phyloP scores from a whole-genome alignment of 768 basidiomycete genomes.

The Kwoniella sp. region DNA sequence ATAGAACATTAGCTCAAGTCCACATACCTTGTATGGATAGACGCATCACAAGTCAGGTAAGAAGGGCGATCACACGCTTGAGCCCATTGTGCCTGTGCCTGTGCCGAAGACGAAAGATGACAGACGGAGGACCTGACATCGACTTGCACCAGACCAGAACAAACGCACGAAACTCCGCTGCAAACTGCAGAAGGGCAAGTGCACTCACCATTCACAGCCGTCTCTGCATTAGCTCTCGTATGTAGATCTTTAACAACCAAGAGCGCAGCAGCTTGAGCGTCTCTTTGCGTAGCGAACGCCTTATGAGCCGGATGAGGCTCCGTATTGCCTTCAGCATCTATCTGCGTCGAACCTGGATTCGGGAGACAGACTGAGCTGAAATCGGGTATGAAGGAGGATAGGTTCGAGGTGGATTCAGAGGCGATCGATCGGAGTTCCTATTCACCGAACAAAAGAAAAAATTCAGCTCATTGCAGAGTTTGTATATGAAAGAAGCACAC shows the following conservation, averaged over 20 bases:
- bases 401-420: neutral
- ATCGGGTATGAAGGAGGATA: conserved; percentile 23
- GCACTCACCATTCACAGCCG: conserved; percentile 35
- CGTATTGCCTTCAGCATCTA: conserved; percentile 23
- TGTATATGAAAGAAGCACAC: no score
- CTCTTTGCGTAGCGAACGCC: conserved; percentile 30
- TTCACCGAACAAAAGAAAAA: neutral
- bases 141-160: no score
- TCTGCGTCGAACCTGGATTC: conserved; percentile 21
- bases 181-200: no score
- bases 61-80: no score
- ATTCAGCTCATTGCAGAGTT: no score
- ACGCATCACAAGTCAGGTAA: no score
- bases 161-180: neutral
- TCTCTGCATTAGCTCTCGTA: conserved; percentile 37
- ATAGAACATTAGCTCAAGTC: no score
- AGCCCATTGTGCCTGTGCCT: no score
- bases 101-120: no score
- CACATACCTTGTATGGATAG: no score
- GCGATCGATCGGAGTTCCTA: conserved; percentile 32
- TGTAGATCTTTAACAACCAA: conserved; percentile 41
- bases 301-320: conserved; percentile 20
- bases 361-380: conserved; percentile 32
- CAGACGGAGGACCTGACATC: no score
- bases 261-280: conserved; percentile 35